A percentile compares a stretch with the other conserved stretches of the same genome.
Evolutionary conservation across 495 filamentous ascomycete species (phyloP).

Genomic region (Trichoderma gamsii): DNA sequence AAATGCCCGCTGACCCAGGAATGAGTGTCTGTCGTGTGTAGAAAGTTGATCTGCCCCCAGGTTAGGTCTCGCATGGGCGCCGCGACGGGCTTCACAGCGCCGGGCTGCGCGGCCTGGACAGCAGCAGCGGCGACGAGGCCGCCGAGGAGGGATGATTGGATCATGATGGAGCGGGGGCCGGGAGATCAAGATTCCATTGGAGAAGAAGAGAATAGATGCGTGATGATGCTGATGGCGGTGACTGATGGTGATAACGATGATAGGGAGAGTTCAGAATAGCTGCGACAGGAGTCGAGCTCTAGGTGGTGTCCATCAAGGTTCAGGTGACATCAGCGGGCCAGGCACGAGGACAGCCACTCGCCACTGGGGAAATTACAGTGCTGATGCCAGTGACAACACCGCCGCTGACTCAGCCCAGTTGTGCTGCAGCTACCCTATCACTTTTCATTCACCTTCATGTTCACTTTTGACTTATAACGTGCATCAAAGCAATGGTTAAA

Average conservation of each 20-base stretch:
- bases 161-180: background rate
- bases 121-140: slow-evolving; percentile 20
- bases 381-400: background rate
- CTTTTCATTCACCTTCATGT: too few species aligned
- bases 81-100: slow-evolving; percentile 68
- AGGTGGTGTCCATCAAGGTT: background rate
- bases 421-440: background rate
- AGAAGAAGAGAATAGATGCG: background rate
- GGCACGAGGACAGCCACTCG: background rate
- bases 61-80: slow-evolving; percentile 75
- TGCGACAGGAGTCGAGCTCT: background rate
- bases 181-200: slow-evolving; percentile 1
- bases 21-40: slow-evolving; percentile 92
- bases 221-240: background rate
- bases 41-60: slow-evolving; percentile 91
- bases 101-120: slow-evolving; percentile 59
- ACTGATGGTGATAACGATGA: background rate
- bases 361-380: background rate
- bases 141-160: background rate
- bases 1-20: slow-evolving; percentile 94
- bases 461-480: too few species aligned
- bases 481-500: too few species aligned
- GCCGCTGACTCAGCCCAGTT: background rate
- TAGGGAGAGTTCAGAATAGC: background rate
- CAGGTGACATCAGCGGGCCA: slow-evolving; percentile 10